Evolutionary conservation across 768 basidiomycete species (phyloP), one percentile per base, ranked within the genome.

Genomic region (Lepiota brunneoincarnata): DNA sequence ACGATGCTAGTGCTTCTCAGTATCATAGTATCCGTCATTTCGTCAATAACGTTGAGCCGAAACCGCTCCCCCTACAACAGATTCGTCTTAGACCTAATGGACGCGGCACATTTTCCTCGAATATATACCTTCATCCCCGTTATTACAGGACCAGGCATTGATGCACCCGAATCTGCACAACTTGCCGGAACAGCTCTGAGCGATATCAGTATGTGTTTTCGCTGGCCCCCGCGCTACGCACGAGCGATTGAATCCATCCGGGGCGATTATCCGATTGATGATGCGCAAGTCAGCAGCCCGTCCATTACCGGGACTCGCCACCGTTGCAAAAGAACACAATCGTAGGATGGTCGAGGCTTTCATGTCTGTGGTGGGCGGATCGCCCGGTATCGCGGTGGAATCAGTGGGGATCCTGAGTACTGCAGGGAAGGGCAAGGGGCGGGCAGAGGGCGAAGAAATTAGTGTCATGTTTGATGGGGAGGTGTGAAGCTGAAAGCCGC

Each of bases 381-480:
- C 74, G 26, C 63, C 72, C 12, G 73, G 77, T 1, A 67, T 74
- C 42, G 18, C 38, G 17, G 26, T 54, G 15, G 31, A 10, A 6
- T 31, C 31, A 10, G 4, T 31, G 11, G 64, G 64, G 10, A 47
- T 62, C 23, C 61, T 52, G 36, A 62, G 54, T 34, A 49, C 51
- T 17, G 68, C 66, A 0, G 82, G 51, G 11, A 14, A 45, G 6
- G 45, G 23, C 4, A 38, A 78, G 17, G 76, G 31, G 31, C 31
- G 7, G 11, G 31, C 31, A 10, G 31, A 31, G 31, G 11, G 69
- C 1, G 82, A 86, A 55, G 82, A 83, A 62, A 79, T 95, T 62
- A 76, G 77, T 24, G 90, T 89, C 5, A 87, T 90, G 11, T 75
- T 93, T 47, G 96, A 98, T 66, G 84, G 83, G 0, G 87, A 93